These are phyloP conservation scores for Pseudonitzschia multiseries DNA, from an alignment of 108 stramenopile genomes.

Conservation along the genomic window DNA sequence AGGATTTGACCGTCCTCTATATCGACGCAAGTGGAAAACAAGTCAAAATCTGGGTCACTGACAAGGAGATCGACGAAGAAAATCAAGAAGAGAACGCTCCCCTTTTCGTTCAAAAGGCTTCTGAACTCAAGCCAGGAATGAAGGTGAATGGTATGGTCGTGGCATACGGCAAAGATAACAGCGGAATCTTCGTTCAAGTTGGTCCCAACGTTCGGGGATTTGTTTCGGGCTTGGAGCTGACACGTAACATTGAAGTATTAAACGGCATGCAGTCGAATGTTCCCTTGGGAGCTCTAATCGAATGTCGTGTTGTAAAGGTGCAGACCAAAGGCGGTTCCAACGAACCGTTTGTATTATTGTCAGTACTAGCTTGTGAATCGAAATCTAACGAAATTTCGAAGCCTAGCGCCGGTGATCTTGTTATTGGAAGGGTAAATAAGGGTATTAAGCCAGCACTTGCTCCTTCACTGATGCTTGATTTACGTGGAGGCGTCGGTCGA, in stretches of 20 bases:
- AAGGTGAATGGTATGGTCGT: constrained; percentile 53
- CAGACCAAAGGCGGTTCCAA: constrained; percentile 13
- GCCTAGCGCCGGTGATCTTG: constrained; percentile 58
- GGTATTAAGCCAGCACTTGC: constrained; percentile 39
- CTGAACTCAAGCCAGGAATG: constrained; percentile 57
- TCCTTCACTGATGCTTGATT: constrained; percentile 77
- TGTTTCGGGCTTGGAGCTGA: constrained; percentile 71
- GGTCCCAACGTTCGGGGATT: constrained; percentile 69
- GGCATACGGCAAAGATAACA: constrained; percentile 40
- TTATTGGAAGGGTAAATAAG: constrained; percentile 67
- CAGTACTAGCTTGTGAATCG: constrained; percentile 35
- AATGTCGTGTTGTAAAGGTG: constrained; percentile 55
- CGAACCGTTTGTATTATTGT: constrained; percentile 36
- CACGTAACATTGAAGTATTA: constrained; percentile 52
- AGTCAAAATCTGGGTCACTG: constrained; percentile 21
- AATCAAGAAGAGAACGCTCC: constrained; percentile 27
- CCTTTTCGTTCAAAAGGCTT: constrained; percentile 38
- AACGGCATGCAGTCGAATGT: constrained; percentile 58
- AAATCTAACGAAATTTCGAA: constrained; percentile 25
- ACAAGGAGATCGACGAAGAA: constrained; percentile 9
- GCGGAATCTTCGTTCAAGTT: constrained; percentile 66
- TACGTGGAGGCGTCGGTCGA: constrained; percentile 77
- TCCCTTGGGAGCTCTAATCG: constrained; percentile 54
- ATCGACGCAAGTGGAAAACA: constrained; percentile 15
- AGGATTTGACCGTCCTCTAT: constrained; percentile 50